Base-by-base conservation (phyloP, 2,329 filamentous ascomycete genomes). In the Fusarium sp. region DNA sequence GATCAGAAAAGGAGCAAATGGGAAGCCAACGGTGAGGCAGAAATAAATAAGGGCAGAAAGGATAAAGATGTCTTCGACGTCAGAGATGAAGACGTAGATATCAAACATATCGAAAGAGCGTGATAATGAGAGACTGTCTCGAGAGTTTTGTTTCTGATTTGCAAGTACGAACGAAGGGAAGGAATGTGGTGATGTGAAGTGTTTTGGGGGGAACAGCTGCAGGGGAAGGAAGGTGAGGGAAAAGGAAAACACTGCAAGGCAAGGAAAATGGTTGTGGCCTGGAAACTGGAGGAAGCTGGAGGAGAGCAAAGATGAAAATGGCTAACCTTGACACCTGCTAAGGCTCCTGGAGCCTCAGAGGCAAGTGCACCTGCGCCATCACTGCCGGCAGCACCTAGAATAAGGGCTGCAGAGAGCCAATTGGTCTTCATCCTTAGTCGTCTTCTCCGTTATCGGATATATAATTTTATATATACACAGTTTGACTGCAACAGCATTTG, bases 391-490 rank as follows among this genome's bases (percentile, higher is more conserved):
- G 71, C 75, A 20, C 74, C 73, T 64, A 80, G 65, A 23, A 77
- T 61, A 30, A 77, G 67, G 44, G 76, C 74, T 49, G 74, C 75
- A 32, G 77, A 65, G 39, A 79, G 49, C 37, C 73, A 71, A 39
- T 72, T 58, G 45, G 74, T 70, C 77, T 78, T 80, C 78, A 80
- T 81, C 62, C 30, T 35, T 73, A 3, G 45, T 51, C 7, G 13
- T 17, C 19, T n/a, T 44, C 14, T 25, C 45, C n/a, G 13, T 53
- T n/a, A 47, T 10, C 17, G 9, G 39, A 49, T 32, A 15, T 44
- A 45, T 54, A 30, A 25, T 27, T 22, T 9, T 37, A 23, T 22
- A 20, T 54, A 52, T 33, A 33, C 15, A 35, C 14, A 25, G n/a
- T 48, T 4, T 35, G 9, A 14, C 37, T 63, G 13, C 17, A 14